These are phyloP conservation scores for Ogataea neopini DNA, from an alignment of 805 yeast genomes.

Conservation along the genomic window DNA sequence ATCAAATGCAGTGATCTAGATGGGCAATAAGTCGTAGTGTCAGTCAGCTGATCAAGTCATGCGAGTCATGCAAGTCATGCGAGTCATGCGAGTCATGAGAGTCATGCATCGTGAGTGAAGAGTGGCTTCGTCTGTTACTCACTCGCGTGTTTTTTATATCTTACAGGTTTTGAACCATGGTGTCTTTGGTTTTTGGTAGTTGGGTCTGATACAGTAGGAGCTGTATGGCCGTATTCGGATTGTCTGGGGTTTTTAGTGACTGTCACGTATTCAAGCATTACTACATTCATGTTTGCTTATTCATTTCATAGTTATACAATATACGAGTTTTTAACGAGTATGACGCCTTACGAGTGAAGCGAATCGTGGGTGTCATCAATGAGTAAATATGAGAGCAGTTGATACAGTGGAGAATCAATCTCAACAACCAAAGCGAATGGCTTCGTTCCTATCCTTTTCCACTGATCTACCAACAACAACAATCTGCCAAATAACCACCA, in stretches of 20 bases:
- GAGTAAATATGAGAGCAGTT: too few relatives aligned
- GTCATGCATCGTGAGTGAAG: too few relatives aligned
- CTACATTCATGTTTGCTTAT: conserved; percentile 2
- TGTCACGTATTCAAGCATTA: background rate
- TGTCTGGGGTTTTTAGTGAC: background rate
- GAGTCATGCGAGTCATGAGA: too few relatives aligned
- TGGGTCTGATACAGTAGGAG: background rate
- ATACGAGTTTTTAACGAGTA: background rate
- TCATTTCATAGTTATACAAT: background rate
- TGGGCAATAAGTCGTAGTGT: background rate
- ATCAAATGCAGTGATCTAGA: background rate
- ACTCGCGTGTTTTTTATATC: background rate
- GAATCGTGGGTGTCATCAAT: too few relatives aligned
- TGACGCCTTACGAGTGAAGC: too few relatives aligned
- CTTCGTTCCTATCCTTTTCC: too few relatives aligned
- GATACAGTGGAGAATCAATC: too few relatives aligned
- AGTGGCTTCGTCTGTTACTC: too few relatives aligned
- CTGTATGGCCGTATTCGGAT: background rate
- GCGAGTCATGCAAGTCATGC: too few relatives aligned
- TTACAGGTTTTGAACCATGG: background rate
- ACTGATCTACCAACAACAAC: conserved; percentile 28
- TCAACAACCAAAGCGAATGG: too few relatives aligned
- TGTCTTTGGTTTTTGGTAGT: background rate
- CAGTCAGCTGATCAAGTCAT: too few relatives aligned
- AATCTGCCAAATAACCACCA: conserved; percentile 36